Percentiles rank a stretch among this genome's conserved stretches.
Evolutionary conservation across 345 rosid genomes (phyloP).

Genomic region (Syzygium aqueum): DNA sequence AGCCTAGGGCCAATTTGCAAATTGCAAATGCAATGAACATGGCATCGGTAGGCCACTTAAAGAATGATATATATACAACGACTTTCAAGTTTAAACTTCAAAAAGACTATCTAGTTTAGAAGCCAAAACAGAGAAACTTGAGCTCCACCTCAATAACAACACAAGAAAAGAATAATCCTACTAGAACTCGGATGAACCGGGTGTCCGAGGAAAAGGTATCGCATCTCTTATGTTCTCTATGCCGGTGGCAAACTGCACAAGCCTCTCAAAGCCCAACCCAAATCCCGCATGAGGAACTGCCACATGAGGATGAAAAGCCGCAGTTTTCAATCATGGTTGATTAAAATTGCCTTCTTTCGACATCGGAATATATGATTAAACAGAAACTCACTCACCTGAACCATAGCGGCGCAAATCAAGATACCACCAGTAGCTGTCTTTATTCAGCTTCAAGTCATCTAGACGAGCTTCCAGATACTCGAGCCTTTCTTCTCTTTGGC

Average conservation of each 20-base stretch:
- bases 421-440: slow-evolving; percentile 96
- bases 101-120: background rate
- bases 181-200: slow-evolving; percentile 87
- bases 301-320: background rate
- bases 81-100: background rate
- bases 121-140: background rate
- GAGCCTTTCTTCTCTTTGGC: slow-evolving; percentile 97
- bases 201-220: slow-evolving; percentile 90
- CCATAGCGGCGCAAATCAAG: slow-evolving; percentile 94
- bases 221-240: slow-evolving; percentile 87
- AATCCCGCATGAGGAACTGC: slow-evolving; percentile 98
- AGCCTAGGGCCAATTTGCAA: background rate
- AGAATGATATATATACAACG: background rate
- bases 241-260: slow-evolving; percentile 93
- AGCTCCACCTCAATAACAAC: background rate
- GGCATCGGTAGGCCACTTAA: background rate
- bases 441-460: slow-evolving; percentile 66
- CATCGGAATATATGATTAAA: background rate
- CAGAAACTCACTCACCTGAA: slow-evolving; percentile 49
- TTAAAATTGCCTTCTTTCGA: background rate
- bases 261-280: slow-evolving; percentile 92
- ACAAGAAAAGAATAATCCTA: background rate
- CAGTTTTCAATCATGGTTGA: background rate
- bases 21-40: background rate
- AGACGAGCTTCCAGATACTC: slow-evolving; percentile 74